phyloP scores from a whole-genome alignment of 169 alveolate species.

The Neospora caninum region DNA sequence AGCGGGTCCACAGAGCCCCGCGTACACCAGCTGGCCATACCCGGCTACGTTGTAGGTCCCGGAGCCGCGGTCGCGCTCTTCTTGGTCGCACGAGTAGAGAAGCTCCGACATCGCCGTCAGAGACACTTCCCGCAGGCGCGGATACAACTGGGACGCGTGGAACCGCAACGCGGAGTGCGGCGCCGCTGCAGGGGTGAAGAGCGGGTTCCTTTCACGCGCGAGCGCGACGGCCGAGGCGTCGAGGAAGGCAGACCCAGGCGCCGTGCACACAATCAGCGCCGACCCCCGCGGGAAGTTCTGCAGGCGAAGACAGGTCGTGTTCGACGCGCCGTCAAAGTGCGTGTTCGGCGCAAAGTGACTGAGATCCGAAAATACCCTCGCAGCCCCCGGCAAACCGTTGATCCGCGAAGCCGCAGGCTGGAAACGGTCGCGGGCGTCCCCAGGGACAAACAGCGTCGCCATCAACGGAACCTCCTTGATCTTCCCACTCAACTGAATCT shows the following conservation, averaged over 20 bases:
- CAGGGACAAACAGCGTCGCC: conserved; percentile 67
- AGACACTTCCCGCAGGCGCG: conserved; percentile 67
- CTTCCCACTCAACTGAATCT: conserved; percentile 46
- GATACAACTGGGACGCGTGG: not conserved
- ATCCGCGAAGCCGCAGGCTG: conserved; percentile 56
- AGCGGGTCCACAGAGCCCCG: conserved; percentile 84
- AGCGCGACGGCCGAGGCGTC: conserved; percentile 65
- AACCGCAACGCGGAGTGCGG: not conserved
- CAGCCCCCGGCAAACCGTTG: conserved; percentile 68
- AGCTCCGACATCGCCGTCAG: conserved; percentile 73
- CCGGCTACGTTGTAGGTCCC: conserved; percentile 74
- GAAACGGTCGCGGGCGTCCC: conserved; percentile 51
- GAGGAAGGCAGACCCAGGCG: conserved; percentile 18
- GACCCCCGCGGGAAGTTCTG: conserved; percentile 75
- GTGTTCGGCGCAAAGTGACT: conserved; percentile 46
- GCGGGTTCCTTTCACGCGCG: not conserved
- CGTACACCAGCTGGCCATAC: conserved; percentile 79
- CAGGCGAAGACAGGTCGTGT: conserved; percentile 62
- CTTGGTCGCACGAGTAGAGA: conserved; percentile 84
- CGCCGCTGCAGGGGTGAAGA: not conserved
- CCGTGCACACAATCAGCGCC: conserved; percentile 59
- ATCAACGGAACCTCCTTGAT: conserved; percentile 66
- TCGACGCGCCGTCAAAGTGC: conserved; percentile 27
- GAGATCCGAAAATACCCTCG: conserved; percentile 36
- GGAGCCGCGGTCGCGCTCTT: conserved; percentile 81